A percentile compares a stretch with the other conserved stretches of the same genome.
Conservation (phyloP, 192 early-diverging fungal genomes). For the Endogone sp. region DNA sequence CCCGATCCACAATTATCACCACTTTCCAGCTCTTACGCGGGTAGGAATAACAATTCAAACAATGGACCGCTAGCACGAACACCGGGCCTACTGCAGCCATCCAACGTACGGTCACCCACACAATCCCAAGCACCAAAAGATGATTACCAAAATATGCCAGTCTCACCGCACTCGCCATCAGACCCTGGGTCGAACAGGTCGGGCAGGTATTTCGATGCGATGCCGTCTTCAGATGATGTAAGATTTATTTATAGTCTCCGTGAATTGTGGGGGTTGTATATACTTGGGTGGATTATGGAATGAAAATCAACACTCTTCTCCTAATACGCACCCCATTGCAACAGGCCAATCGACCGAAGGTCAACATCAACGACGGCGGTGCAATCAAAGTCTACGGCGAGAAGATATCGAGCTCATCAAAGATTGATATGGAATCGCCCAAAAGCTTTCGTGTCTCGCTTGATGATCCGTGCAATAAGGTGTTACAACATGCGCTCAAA, state of each 20-base stretch:
- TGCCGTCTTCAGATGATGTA: neutral
- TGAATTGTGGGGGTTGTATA: too few species aligned
- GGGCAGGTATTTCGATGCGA: neutral
- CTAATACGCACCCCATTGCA: neutral
- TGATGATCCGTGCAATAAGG: constrained; percentile 79
- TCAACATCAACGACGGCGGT: constrained; percentile 45
- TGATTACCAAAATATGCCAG: neutral
- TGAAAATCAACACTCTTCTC: neutral
- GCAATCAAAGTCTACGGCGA: constrained; percentile 87
- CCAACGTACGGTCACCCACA: neutral
- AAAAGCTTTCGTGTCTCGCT: constrained; percentile 82
- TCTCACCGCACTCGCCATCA: neutral
- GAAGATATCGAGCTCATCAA: constrained; percentile 36
- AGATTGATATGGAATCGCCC: constrained; percentile 62
- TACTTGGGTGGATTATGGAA: too few species aligned
- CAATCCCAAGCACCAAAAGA: neutral
- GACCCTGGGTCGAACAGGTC: neutral
- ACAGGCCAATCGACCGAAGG: constrained; percentile 16
- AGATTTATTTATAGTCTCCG: too few species aligned
- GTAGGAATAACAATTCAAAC: neutral
- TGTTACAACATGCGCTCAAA: constrained; percentile 80
- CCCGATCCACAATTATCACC: neutral
- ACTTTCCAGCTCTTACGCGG: neutral
- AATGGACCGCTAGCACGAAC: too few species aligned
- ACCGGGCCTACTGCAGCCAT: neutral